A percentile compares a stretch with the other conserved stretches of the same genome.
phyloP scores from a whole-genome alignment of 768 basidiomycete species.

The Pulveroboletus sp. region DNA sequence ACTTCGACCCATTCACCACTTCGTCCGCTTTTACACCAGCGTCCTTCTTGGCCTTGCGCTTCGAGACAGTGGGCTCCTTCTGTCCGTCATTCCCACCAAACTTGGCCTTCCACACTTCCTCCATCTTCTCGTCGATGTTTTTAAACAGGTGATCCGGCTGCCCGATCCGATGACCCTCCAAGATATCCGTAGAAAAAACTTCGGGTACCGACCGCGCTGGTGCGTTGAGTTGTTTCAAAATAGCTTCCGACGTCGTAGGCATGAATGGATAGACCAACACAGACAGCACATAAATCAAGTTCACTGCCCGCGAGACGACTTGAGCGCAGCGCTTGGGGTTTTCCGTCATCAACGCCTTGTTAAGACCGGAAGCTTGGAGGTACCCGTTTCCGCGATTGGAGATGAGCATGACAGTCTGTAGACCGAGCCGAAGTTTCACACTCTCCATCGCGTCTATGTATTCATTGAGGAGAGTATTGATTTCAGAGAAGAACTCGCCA shows the following conservation, averaged over 20 bases:
- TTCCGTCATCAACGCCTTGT: conserved; percentile 80
- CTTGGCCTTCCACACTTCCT: conserved; percentile 70
- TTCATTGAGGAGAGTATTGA: conserved; percentile 73
- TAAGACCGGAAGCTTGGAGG: conserved; percentile 87
- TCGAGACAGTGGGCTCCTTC: conserved; percentile 42
- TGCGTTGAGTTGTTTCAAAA: conserved; percentile 84
- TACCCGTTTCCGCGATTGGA: conserved; percentile 89
- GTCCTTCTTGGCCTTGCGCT: conserved; percentile 54
- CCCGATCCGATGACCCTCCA: conserved; percentile 81
- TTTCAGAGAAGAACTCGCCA: conserved; percentile 69
- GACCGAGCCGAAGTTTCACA: conserved; percentile 83
- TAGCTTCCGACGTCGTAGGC: conserved; percentile 80
- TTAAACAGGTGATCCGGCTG: conserved; percentile 89
- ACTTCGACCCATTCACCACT: conserved; percentile 51
- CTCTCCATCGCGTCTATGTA: conserved; percentile 87
- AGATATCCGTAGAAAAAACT: conserved; percentile 71
- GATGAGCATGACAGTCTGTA: conserved; percentile 85
- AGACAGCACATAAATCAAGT: conserved; percentile 88
- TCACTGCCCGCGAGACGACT: conserved; percentile 84
- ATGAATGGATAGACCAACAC: conserved; percentile 92
- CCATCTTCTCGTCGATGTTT: conserved; percentile 88
- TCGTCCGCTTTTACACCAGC: conserved; percentile 43
- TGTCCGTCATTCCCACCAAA: conserved; percentile 63
- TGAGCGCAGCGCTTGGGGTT: conserved; percentile 84
- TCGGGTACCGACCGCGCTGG: conserved; percentile 77